Conservation (phyloP, 345 rosid genomes). For the Leavenworthia alabamica region DNA sequence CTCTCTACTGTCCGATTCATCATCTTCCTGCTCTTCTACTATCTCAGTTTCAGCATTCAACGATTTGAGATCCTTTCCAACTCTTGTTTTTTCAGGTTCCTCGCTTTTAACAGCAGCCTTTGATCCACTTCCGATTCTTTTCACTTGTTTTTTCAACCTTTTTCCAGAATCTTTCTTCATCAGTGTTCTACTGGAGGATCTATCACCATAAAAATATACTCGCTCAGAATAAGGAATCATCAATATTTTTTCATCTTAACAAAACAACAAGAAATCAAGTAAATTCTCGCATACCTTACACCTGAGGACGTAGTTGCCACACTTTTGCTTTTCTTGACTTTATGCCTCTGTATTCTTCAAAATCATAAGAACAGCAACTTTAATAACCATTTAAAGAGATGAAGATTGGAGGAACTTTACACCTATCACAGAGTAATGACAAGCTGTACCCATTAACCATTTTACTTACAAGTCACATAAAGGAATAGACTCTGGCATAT, state of each 20-base stretch:
- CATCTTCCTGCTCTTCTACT: constrained; percentile 22
- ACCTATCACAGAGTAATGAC: background rate
- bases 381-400: background rate
- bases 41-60: no score
- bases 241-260: no score
- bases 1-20: constrained; percentile 13
- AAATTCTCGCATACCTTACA: constrained; percentile 14
- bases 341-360: constrained; percentile 34
- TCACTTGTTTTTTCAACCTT: background rate
- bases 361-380: background rate
- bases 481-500: constrained; percentile 32
- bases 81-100: no score
- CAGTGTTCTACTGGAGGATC: constrained; percentile 14
- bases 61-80: no score
- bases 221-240: background rate
- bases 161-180: constrained; percentile 11
- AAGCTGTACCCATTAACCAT: background rate
- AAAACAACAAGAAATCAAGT: no score
- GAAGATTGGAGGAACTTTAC: background rate
- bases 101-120: no score
- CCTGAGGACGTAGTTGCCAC: constrained; percentile 16
- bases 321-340: constrained; percentile 15
- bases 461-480: constrained; percentile 45
- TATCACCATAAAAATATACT: background rate
- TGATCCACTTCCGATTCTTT: constrained; percentile 22